Percentiles rank a stretch among this genome's conserved stretches.
Evolutionary conservation across 306 rosid species (phyloP).

Genomic region (Acacia crassicarpa): DNA sequence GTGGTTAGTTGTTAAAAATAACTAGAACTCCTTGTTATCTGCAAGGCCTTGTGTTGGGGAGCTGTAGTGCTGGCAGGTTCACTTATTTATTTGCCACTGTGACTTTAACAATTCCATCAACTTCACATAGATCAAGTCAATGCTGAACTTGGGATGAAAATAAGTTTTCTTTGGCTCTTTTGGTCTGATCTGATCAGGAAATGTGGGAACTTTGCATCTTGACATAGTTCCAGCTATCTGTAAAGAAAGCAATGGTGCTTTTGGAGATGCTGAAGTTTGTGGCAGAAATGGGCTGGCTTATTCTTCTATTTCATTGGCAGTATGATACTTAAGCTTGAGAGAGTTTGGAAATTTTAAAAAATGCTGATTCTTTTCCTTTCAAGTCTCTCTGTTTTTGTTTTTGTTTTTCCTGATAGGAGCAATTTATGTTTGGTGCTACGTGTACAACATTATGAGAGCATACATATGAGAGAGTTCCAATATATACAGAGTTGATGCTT

Average conservation of each 20-base stretch:
- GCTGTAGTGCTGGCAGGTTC: slow-evolving; percentile 43
- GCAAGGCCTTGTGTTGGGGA: slow-evolving; percentile 39
- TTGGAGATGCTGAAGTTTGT: slow-evolving; percentile 44
- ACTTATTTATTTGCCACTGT: background rate
- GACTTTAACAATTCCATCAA: background rate
- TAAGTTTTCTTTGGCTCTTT: background rate
- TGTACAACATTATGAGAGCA: slow-evolving; percentile 41
- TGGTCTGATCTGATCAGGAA: slow-evolving; percentile 29
- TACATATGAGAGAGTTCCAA: slow-evolving; percentile 25
- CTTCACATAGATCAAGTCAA: background rate
- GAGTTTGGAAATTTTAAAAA: background rate
- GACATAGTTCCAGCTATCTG: slow-evolving; percentile 47
- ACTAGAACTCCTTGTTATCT: slow-evolving; percentile 33
- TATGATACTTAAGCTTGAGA: slow-evolving; percentile 24
- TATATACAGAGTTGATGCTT: slow-evolving; percentile 25
- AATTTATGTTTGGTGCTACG: slow-evolving; percentile 41
- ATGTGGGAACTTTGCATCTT: slow-evolving; percentile 39
- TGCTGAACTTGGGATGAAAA: background rate
- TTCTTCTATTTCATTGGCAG: slow-evolving; percentile 50
- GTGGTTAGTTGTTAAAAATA: slow-evolving; percentile 40
- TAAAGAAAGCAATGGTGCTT: slow-evolving; percentile 33
- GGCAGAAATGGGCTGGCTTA: slow-evolving; percentile 41
- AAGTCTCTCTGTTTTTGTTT: background rate
- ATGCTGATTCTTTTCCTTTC: background rate
- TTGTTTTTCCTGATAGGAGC: slow-evolving; percentile 31